These are phyloP conservation scores for Elsinoe ampelina DNA, from an alignment of 2,329 filamentous ascomycete genomes.

Conservation along the genomic window DNA sequence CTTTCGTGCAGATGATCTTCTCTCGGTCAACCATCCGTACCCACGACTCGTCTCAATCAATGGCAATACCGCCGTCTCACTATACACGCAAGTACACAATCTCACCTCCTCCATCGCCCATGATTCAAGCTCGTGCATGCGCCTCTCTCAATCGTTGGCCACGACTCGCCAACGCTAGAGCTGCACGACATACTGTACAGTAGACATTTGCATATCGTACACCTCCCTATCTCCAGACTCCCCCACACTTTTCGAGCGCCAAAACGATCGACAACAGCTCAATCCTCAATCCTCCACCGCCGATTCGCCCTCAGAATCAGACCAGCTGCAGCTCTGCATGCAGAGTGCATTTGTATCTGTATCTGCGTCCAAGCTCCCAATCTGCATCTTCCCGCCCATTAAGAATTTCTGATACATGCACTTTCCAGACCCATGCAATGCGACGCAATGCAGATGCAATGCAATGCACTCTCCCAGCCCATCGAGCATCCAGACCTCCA, in stretches of 20 bases:
- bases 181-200: not conserved
- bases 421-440: not conserved
- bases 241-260: too few relatives aligned
- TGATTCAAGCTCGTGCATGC: not conserved
- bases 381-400: not conserved
- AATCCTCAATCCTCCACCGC: too few relatives aligned
- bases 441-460: not conserved
- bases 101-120: not conserved
- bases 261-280: too few relatives aligned
- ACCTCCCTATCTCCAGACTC: too few relatives aligned
- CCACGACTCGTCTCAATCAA: slow-evolving; percentile 1
- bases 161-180: not conserved
- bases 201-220: not conserved
- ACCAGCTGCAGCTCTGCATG: too few relatives aligned
- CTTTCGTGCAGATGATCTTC: not conserved
- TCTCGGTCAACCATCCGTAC: not conserved
- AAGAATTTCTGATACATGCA: not conserved
- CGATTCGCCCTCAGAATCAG: too few relatives aligned
- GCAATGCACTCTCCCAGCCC: slow-evolving; percentile 10
- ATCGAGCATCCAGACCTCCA: slow-evolving; percentile 85
- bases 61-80: not conserved
- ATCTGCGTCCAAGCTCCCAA: too few relatives aligned
- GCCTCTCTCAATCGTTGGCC: not conserved
- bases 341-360: too few relatives aligned
- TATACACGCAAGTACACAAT: not conserved